Evolutionary conservation across 2,329 filamentous ascomycete species (phyloP), one percentile per base, ranked within the genome.

Genomic region (Colletotrichum lini): DNA sequence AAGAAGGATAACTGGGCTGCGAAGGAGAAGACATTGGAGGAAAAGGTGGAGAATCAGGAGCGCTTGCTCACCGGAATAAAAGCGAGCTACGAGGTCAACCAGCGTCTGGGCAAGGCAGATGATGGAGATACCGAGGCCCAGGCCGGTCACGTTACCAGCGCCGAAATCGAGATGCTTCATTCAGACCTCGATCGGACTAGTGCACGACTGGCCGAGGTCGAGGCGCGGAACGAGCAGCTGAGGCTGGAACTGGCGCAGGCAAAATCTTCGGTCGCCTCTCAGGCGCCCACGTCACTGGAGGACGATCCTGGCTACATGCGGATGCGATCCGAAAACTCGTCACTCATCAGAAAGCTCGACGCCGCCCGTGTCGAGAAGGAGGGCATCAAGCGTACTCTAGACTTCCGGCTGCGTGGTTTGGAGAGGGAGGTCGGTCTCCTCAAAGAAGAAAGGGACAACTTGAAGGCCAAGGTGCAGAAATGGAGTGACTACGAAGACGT

Each of bases 1-100:
- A 98, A 98, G 83, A 93, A 94, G 77, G 94, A 96, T 80, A 99
- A 99, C 79, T 99, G 96, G 96, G 91, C 93, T 65, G 92, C 96
- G 10, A 98, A 97, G 79, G 96, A 99, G 84, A 94, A 93, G 83
- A 91, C 90, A 38, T 83, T 98, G 71, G 95, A 98, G 78, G 96
- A 98, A 76, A 98, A 98, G 83, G 87, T 97, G 3, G 96, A 98
- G 80, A 97, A 93, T 76, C 96, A 99, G 79, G 96, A 99, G 59
- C 91, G 95, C 8, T 83, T 99, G 49, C 83, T 99, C 75, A 98
- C 93, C 78, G 97, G 99, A 81, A 91, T 98, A 79, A 98, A 98
- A 83, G 96, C 96, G 35, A 98, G 92, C 83, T 98, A 98, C 79
- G 96, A 99, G 82, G 96, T 99, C 65, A 96, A 94, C 56, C 95